Conservation (phyloP, 2,329 filamentous ascomycete species). For the Nothophoma quercina region DNA sequence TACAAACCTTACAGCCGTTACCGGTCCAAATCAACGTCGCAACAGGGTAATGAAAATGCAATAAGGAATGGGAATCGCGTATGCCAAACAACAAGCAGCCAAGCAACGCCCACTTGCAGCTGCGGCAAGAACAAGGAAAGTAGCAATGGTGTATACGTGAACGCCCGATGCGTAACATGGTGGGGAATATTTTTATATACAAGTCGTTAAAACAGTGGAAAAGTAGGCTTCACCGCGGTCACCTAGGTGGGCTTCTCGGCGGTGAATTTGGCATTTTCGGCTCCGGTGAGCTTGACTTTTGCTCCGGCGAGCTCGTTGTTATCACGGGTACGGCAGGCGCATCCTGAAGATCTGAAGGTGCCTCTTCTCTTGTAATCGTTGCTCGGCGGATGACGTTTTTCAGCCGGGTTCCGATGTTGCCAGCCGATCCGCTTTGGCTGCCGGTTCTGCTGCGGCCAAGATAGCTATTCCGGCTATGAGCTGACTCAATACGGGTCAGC, state of each 20-base stretch:
- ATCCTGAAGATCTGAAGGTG: constrained; percentile 27
- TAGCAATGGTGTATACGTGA: constrained; percentile 31
- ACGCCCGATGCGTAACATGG: constrained; percentile 22
- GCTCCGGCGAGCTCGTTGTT: constrained; percentile 9
- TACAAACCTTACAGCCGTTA: constrained; percentile 7
- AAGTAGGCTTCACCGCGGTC: constrained; percentile 16
- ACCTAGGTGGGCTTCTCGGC: constrained; percentile 25
- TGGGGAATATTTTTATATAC: constrained; percentile 39
- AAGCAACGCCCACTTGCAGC: constrained; percentile 16
- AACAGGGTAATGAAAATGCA: constrained; percentile 4
- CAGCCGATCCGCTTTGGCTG: constrained; percentile 17
- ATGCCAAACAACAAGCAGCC: constrained; percentile 9
- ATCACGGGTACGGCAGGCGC: constrained; percentile 27
- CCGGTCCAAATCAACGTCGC: neutral
- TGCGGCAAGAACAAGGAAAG: constrained; percentile 15
- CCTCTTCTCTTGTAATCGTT: constrained; percentile 40
- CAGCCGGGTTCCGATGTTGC: constrained; percentile 30
- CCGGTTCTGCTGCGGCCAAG: constrained; percentile 1
- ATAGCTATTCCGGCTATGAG: constrained; percentile 45
- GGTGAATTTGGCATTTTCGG: constrained; percentile 17
- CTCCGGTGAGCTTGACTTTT: constrained; percentile 11
- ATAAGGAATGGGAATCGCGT: constrained; percentile 18
- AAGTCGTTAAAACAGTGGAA: constrained; percentile 34
- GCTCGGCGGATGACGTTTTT: constrained; percentile 37
- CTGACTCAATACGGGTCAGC: constrained; percentile 82